phyloP scores from a whole-genome alignment of 2,329 filamentous ascomycete genomes.

The Juglanconis juglandina region DNA sequence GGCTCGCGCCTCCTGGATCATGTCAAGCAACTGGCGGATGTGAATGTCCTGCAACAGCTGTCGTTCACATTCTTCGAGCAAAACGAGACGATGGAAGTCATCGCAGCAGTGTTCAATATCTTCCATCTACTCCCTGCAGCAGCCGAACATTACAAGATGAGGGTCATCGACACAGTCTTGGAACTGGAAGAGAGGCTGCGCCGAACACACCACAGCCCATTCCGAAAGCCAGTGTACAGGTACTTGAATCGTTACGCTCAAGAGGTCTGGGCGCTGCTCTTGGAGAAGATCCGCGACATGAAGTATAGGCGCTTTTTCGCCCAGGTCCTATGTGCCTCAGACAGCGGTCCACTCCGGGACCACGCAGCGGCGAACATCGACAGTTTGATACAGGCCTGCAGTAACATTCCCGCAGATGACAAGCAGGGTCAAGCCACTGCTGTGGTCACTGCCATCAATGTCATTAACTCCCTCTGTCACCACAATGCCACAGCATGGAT shows the following conservation, averaged over 20 bases:
- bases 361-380: conserved; percentile 72
- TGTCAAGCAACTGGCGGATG: conserved; percentile 84
- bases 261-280: conserved; percentile 78
- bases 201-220: conserved; percentile 85
- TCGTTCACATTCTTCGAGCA: conserved; percentile 96
- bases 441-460: conserved; percentile 82
- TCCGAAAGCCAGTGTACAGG: conserved; percentile 83
- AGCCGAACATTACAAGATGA: conserved; percentile 86
- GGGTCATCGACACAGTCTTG: conserved; percentile 84
- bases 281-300: conserved; percentile 76
- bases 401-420: conserved; percentile 60
- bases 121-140: conserved; percentile 93
- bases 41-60: conserved; percentile 75
- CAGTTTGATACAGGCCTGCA: conserved; percentile 64
- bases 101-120: conserved; percentile 91
- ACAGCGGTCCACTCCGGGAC: conserved; percentile 71
- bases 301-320: conserved; percentile 88
- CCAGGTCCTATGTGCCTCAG: conserved; percentile 74
- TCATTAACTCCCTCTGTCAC: conserved; percentile 74
- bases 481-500: conserved; percentile 70
- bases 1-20: conserved; percentile 90
- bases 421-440: conserved; percentile 67
- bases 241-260: conserved; percentile 91
- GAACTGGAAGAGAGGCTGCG: conserved; percentile 81
- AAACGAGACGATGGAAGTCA: conserved; percentile 87